Conservation (phyloP, 2,329 filamentous ascomycete genomes). For the Pseudogymnoascus sp. region DNA sequence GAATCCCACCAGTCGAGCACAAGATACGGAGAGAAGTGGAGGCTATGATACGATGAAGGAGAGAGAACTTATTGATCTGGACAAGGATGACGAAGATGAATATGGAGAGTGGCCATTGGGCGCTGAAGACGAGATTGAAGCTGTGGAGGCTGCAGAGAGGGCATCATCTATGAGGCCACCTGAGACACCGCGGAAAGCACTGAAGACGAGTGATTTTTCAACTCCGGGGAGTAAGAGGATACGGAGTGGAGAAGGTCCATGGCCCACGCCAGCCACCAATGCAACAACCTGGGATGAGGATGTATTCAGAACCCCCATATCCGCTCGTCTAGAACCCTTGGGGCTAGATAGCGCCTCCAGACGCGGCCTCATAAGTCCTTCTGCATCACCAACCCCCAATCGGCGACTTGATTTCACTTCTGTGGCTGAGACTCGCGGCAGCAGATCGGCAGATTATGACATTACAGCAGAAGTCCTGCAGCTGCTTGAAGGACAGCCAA, state of each 20-base stretch:
- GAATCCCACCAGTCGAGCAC: conserved; percentile 1
- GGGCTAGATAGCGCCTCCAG: not conserved
- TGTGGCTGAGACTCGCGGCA: not conserved
- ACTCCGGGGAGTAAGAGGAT: conserved; percentile 27
- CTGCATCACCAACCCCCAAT: conserved; percentile 23
- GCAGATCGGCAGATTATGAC: conserved; percentile 25
- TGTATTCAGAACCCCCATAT: conserved; percentile 19
- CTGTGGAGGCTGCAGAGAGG: conserved; percentile 15
- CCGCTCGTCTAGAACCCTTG: conserved; percentile 7
- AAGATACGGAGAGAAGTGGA: not conserved
- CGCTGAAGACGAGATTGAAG: conserved; percentile 20
- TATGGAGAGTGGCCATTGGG: conserved; percentile 24
- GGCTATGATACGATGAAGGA: not conserved
- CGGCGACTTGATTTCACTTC: conserved; percentile 14
- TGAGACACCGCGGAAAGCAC: conserved; percentile 24
- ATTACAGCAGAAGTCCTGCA: conserved; percentile 43
- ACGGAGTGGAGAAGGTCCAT: conserved; percentile 17
- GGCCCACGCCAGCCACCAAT: conserved; percentile 24
- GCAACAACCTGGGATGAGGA: conserved; percentile 17
- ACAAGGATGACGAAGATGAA: conserved; percentile 22
- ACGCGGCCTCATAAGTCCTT: conserved; percentile 17
- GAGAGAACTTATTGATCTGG: conserved; percentile 7
- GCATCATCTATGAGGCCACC: conserved; percentile 12
- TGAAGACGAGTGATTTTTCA: conserved; percentile 16
- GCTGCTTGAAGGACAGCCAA: conserved; percentile 39